Evolutionary conservation across 768 basidiomycete species (phyloP), one percentile per base, ranked within the genome.

Genomic region (Flagelloscypha sp.): DNA sequence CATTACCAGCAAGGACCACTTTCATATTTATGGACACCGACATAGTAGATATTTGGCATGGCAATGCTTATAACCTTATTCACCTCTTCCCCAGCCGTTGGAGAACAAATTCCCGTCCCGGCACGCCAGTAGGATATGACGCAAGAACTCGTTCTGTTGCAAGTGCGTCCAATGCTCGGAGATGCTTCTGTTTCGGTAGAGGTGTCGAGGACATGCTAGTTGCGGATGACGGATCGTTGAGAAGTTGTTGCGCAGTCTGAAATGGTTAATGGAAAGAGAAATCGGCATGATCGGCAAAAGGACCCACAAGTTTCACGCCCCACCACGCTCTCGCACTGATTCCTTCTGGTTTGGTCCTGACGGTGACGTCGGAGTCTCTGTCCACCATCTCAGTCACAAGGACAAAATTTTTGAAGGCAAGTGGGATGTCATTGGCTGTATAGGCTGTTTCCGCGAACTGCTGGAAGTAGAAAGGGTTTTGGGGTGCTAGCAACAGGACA

Each of bases 381-480:
- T 80, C 79, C 3, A 68, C 68, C 83, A 90, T 89, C 47, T 93
- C 88, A 8, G 84, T 65, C 1, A 76, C 79, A 20, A 79, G 64
- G 6, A 92, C 71, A 62, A 78, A 90, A 64, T 76, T 78, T 55
- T 85, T 84, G 35, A 88, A 62, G 2, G 89, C 77, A 6, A 89
- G 63, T 0, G 82, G 72, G 15, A 86, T 50, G 53, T 92, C 87
- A 2, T 70, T 74, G 0, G 76, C 67, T 1, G 86, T 85, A 51
- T 85, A 90, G 0, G 86, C 87, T 7, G 84, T 89, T 57, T 95
- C 90, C 0, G 88, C 90, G 32, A 78, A 80, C 44, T 82, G 81
- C n/a, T 92, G 69, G 38, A 78, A 70, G 24, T 84, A 79, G 49
- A 88, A 84, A 0, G 86, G 83, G 48, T 90, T 93, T 45, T 92